phyloP scores from a whole-genome alignment of 495 filamentous ascomycete species.

The Bacidia gigantensis region DNA sequence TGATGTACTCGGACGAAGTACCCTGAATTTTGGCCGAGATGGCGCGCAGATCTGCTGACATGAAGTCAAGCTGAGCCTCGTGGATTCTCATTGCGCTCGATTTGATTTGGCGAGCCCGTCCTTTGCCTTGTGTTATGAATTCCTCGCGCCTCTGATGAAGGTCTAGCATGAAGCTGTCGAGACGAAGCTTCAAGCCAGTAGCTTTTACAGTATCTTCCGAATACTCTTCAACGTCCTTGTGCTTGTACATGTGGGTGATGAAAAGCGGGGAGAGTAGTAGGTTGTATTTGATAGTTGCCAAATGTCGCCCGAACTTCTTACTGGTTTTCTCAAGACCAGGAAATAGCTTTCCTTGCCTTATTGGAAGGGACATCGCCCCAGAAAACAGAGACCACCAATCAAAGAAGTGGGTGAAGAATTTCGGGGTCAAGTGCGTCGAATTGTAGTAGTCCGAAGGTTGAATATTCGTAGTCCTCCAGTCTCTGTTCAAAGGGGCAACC shows the following conservation, averaged over 20 bases:
- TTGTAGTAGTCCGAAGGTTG: constrained; percentile 82
- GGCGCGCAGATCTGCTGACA: constrained; percentile 84
- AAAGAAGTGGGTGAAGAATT: constrained; percentile 97
- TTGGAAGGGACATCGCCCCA: constrained; percentile 84
- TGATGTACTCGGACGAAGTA: constrained; percentile 58
- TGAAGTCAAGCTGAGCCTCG: constrained; percentile 78
- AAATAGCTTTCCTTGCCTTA: constrained; percentile 83
- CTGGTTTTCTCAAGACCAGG: constrained; percentile 86
- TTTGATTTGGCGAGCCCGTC: constrained; percentile 53
- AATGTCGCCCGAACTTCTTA: constrained; percentile 94
- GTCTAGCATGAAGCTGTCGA: constrained; percentile 94
- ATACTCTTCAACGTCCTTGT: constrained; percentile 86
- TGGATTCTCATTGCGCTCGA: constrained; percentile 94
- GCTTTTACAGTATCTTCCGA: constrained; percentile 69
- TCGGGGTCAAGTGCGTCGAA: constrained; percentile 78
- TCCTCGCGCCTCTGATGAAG: constrained; percentile 89
- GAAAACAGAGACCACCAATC: constrained; percentile 96
- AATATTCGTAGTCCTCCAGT: constrained; percentile 62
- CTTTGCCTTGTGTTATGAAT: constrained; percentile 63
- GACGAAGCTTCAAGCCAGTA: constrained; percentile 82
- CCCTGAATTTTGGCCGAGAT: constrained; percentile 81
- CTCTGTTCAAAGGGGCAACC: constrained; percentile 62
- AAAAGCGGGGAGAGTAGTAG: constrained; percentile 83
- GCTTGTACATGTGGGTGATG: constrained; percentile 94
- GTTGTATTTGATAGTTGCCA: constrained; percentile 96